phyloP scores from a whole-genome alignment of 2,329 filamentous ascomycete species.

The Paecilomyces sp. region DNA sequence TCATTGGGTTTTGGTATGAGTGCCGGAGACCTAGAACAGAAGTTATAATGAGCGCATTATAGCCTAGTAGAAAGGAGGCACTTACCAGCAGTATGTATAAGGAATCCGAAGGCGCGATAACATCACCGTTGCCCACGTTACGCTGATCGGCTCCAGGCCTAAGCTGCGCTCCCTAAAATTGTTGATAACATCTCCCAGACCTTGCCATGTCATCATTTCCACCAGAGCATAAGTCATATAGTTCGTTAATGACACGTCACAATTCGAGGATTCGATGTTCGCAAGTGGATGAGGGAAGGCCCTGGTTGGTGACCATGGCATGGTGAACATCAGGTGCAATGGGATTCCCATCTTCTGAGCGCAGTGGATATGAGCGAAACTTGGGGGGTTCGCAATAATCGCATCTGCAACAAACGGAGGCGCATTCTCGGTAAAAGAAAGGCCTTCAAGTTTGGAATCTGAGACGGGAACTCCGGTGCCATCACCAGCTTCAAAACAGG shows the following conservation, averaged over 20 bases:
- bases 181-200: conserved; percentile 85
- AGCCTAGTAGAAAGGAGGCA: background rate
- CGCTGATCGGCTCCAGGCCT: conserved; percentile 67
- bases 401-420: conserved; percentile 74
- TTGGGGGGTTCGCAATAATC: conserved; percentile 80
- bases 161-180: conserved; percentile 69
- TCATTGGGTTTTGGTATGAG: conserved; percentile 73
- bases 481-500: conserved; percentile 72
- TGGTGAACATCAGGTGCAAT: conserved; percentile 85
- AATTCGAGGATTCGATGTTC: conserved; percentile 69
- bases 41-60: background rate
- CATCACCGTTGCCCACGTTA: conserved; percentile 77
- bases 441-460: conserved; percentile 46
- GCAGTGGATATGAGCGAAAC: conserved; percentile 71
- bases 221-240: conserved; percentile 78
- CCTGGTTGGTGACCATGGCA: conserved; percentile 85
- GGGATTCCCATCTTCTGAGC: conserved; percentile 72
- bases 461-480: conserved; percentile 49
- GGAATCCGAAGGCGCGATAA: conserved; percentile 69
- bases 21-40: conserved; percentile 53
- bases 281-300: conserved; percentile 81
- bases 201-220: conserved; percentile 91
- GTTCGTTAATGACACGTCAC: conserved; percentile 69
- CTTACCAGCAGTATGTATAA: conserved; percentile 80
- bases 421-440: conserved; percentile 36